Evolutionary conservation across 768 basidiomycete species (phyloP).

Genomic region (Tremella mesenterica): DNA sequence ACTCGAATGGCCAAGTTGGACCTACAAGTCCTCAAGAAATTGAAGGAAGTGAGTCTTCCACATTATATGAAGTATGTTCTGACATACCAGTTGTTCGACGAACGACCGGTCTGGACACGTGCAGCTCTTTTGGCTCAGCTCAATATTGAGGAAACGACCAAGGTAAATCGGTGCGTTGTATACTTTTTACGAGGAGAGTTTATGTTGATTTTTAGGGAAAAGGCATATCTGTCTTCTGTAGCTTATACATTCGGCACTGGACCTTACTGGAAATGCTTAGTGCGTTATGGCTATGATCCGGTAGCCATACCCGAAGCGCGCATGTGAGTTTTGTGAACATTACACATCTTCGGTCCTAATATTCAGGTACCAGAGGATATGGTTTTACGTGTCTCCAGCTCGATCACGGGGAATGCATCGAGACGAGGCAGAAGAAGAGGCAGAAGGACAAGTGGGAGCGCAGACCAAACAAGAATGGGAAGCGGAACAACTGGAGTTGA

Average conservation of each 20-base stretch:
- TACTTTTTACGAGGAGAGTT: not conserved
- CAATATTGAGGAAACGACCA: constrained; percentile 56
- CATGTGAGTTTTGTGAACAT: constrained; percentile 53
- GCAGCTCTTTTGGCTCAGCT: constrained; percentile 76
- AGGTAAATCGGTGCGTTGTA: constrained; percentile 61
- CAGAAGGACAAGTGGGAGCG: constrained; percentile 14
- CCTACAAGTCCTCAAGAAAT: constrained; percentile 48
- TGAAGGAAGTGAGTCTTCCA: constrained; percentile 18
- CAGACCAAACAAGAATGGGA: constrained; percentile 18
- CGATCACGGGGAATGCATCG: not conserved
- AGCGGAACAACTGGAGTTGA: constrained; percentile 18
- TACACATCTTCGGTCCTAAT: not conserved
- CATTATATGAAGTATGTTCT: not conserved
- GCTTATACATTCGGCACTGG: constrained; percentile 89
- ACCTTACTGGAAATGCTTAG: constrained; percentile 81
- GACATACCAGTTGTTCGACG: constrained; percentile 45
- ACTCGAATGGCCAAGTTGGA: constrained; percentile 56
- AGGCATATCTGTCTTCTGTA: constrained; percentile 66
- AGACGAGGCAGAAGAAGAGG: constrained; percentile 22
- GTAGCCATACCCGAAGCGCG: constrained; percentile 61
- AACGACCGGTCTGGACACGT: constrained; percentile 85
- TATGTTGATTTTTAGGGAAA: constrained; percentile 53
- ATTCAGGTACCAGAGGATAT: constrained; percentile 76
- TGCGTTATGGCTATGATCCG: constrained; percentile 84
- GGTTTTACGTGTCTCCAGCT: constrained; percentile 58